Evolutionary conservation across 139 green algal genomes (phyloP).

Genomic region (Coelastrella sp.): DNA sequence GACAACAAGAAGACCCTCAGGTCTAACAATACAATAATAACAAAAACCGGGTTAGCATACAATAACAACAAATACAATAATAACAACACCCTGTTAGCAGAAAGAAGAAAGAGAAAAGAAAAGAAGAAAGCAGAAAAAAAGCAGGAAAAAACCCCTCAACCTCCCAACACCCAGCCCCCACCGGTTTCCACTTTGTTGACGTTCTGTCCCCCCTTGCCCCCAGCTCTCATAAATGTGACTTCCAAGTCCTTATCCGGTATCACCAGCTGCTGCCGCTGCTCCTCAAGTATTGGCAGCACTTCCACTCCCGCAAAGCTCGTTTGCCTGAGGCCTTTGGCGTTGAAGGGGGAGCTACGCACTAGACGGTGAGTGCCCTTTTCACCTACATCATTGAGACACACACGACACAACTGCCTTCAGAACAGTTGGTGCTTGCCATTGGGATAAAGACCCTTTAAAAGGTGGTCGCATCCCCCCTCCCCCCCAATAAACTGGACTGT

Average conservation of each 20-base stretch:
- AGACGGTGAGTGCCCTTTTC: conserved; percentile 98
- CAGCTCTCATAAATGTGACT: conserved; percentile 83
- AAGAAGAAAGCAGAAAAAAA: no score
- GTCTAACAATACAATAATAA: no score
- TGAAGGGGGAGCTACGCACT: conserved; percentile 95
- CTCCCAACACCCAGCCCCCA: neutral
- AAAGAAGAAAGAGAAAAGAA: no score
- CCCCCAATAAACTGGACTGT: no score
- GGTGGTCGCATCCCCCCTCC: no score
- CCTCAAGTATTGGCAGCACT: conserved; percentile 74
- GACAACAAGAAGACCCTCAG: no score
- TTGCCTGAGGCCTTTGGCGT: conserved; percentile 88
- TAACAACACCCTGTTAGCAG: no score
- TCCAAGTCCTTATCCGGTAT: conserved; percentile 85
- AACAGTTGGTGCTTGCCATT: no score
- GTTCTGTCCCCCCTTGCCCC: conserved; percentile 94
- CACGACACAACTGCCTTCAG: neutral
- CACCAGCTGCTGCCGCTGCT: neutral
- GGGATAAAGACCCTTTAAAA: no score
- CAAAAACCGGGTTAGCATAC: no score
- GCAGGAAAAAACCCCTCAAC: neutral
- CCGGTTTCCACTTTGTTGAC: conserved; percentile 98
- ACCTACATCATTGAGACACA: neutral
- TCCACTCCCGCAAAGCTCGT: conserved; percentile 98
- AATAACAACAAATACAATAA: no score